phyloP scores from a whole-genome alignment of 2,329 filamentous ascomycete species.

The Fusarium mundagurra region DNA sequence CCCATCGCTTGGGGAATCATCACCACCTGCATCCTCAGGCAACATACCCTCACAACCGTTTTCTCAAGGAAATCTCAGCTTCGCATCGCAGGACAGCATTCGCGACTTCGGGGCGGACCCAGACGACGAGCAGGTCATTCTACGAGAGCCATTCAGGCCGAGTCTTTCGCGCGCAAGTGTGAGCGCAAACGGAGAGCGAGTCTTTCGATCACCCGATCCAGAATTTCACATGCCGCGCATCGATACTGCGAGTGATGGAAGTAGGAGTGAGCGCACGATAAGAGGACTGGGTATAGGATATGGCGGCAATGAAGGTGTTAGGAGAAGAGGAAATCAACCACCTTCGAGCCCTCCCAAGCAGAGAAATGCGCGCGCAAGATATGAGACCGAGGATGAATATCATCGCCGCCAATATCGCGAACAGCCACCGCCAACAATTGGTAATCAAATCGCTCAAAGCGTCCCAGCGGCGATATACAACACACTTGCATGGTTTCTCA shows the following conservation, averaged over 20 bases:
- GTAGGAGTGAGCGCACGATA: conserved; percentile 48
- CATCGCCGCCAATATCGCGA: conserved; percentile 13
- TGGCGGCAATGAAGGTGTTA: conserved; percentile 39
- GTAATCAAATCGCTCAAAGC: conserved; percentile 48
- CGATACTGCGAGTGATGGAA: conserved; percentile 51
- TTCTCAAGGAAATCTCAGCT: conserved; percentile 53
- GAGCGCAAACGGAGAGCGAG: conserved; percentile 29
- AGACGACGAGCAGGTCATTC: conserved; percentile 65
- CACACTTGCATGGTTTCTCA: conserved; percentile 60
- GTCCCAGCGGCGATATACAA: conserved; percentile 53
- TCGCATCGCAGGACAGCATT: conserved; percentile 65
- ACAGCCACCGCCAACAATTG: conserved; percentile 32
- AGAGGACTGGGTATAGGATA: conserved; percentile 40
- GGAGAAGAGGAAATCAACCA: conserved; percentile 38
- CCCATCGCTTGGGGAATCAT: conserved; percentile 54
- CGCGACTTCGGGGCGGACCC: conserved; percentile 62
- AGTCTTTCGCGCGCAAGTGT: conserved; percentile 56
- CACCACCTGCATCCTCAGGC: conserved; percentile 49
- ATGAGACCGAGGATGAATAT: conserved; percentile 29
- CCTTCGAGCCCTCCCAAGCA: conserved; percentile 41
- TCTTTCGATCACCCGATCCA: conserved; percentile 56
- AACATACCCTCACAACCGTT: conserved; percentile 59
- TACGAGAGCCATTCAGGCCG: conserved; percentile 65
- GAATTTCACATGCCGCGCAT: conserved; percentile 65
- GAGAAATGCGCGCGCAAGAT: conserved; percentile 26